These are phyloP conservation scores for Chlamydomonas sp. DNA, from an alignment of 139 green algal genomes.

Conservation along the genomic window DNA sequence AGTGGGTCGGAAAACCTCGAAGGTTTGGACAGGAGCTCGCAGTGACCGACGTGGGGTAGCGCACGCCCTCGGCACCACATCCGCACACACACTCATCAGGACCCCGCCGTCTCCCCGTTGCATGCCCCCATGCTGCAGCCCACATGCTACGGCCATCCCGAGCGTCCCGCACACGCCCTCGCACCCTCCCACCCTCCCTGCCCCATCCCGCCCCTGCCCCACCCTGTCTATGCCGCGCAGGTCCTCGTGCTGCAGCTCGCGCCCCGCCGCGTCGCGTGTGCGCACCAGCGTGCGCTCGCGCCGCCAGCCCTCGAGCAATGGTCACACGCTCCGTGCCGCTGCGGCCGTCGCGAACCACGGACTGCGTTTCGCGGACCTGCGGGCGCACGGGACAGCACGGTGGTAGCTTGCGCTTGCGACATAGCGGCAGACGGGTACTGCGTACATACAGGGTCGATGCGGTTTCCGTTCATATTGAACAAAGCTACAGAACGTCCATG, in stretches of 20 bases:
- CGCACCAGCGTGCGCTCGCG: conserved; percentile 33
- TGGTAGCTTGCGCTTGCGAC: background rate
- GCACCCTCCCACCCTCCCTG: background rate
- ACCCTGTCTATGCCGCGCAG: conserved; percentile 20
- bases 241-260: conserved; percentile 26
- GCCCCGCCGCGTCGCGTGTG: conserved; percentile 24
- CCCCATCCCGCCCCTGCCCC: background rate
- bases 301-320: conserved; percentile 48
- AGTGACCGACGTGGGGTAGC: too few relatives aligned
- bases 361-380: conserved; percentile 58
- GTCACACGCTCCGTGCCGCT: conserved; percentile 50
- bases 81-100: too few relatives aligned
- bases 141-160: too few relatives aligned
- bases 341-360: conserved; percentile 52
- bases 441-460: too few relatives aligned
- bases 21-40: too few relatives aligned
- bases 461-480: too few relatives aligned
- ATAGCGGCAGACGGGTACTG: too few relatives aligned
- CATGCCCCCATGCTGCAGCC: too few relatives aligned
- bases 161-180: background rate
- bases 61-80: too few relatives aligned
- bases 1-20: too few relatives aligned
- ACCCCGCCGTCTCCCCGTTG: too few relatives aligned
- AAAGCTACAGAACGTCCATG: too few relatives aligned
- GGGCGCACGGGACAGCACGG: background rate